phyloP scores from a whole-genome alignment of 139 green algal genomes.

The Coccomyxa sp. region DNA sequence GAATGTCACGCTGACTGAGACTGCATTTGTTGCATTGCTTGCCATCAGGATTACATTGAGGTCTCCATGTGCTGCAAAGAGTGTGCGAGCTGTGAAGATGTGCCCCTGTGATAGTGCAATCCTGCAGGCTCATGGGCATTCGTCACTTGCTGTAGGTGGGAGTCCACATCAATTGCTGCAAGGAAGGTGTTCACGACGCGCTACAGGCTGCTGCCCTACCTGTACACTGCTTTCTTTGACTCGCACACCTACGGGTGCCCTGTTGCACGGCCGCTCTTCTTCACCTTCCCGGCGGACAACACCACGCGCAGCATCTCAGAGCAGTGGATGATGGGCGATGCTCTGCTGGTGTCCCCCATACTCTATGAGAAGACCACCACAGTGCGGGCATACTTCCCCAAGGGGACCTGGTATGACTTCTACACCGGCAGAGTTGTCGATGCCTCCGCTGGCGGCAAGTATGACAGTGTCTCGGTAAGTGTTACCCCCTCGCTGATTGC shows the following conservation, averaged over 20 bases:
- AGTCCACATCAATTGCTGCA: constrained; percentile 30
- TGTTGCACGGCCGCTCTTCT: constrained; percentile 59
- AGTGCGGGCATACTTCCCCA: constrained; percentile 53
- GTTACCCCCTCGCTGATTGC: background rate
- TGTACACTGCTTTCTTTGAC: constrained; percentile 47
- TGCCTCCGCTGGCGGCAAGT: background rate
- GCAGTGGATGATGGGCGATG: constrained; percentile 63
- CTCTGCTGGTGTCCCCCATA: constrained; percentile 56
- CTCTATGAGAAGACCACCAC: constrained; percentile 19
- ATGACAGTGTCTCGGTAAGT: background rate
- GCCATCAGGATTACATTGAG: too few relatives aligned
- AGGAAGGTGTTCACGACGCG: constrained; percentile 38
- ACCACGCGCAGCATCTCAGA: background rate
- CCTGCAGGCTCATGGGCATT: background rate
- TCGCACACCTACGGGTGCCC: constrained; percentile 42
- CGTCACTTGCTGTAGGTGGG: constrained; percentile 36
- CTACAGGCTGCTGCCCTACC: constrained; percentile 59
- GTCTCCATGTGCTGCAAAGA: too few relatives aligned
- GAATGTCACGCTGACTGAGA: background rate
- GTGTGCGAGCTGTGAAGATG: too few relatives aligned
- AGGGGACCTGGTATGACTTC: constrained; percentile 41
- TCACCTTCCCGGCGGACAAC: constrained; percentile 30
- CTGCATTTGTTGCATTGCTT: background rate
- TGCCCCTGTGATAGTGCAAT: background rate
- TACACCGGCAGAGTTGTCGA: constrained; percentile 4